Evolutionary conservation across 345 rosid genomes (phyloP), one percentile per base, ranked within the genome.

Genomic region (Draba incana): DNA sequence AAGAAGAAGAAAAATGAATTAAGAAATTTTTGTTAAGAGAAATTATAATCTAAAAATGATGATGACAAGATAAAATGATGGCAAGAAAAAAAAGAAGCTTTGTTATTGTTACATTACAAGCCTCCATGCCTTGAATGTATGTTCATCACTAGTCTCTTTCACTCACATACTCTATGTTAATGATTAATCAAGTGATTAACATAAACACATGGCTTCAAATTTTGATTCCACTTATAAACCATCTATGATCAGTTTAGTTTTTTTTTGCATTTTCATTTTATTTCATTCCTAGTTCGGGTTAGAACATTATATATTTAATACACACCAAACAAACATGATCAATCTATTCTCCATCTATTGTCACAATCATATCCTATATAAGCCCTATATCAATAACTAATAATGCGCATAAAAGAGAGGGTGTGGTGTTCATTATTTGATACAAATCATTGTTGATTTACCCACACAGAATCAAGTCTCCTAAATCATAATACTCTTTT

Each of bases 241-340:
- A 39, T 57, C 52, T 41, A 23, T 27, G 44, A 55, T 23, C 31
- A 33, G 31, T 28, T 28, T 28, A 2, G 28, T 41, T n/a, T 14
- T 53, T 10, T 15, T 54, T 5, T 16, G 9, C 50, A 37, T 12
- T 38, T 71, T 25, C 4, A 7, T 38, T 63, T 64, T 12, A 12
- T 12, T 50, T n/a, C 11, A 33, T 57, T 58, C 42, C 42, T 57
- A 39, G 59, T 64, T 57, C n/a, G 57, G 35, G 38, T 48, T 64
- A 11, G 37, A 65, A 23, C 59, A 59, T 8, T n/a, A 43, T 47
- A 43, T 47, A 58, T 51, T 74, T 14, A 74, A 35, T 59, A 51
- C 67, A 66, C 25, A 66, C 62, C 77, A 51, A 74, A 66, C 62
- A 71, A 35, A 51, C 68, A 74, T 74, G 68, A 45, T 64, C 62